Evolutionary conservation across 179 eudicot genomes (phyloP).

Genomic region (Actinidia arguta): DNA sequence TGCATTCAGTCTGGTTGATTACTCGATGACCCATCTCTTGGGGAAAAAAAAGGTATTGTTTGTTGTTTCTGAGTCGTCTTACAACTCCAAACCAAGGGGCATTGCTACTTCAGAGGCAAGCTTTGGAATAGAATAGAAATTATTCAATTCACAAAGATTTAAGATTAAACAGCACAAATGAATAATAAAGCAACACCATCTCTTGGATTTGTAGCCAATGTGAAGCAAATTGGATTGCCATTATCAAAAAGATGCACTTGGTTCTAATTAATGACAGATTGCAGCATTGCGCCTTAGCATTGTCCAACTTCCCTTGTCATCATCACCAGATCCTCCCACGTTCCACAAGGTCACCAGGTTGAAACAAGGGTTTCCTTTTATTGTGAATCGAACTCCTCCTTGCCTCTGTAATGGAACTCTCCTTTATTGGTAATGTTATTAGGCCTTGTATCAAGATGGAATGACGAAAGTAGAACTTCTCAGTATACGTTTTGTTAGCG

Average conservation of each 20-base stretch:
- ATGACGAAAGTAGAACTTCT: background rate
- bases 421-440: background rate
- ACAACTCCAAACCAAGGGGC: background rate
- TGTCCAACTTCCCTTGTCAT: conserved; percentile 39
- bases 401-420: conserved; percentile 65
- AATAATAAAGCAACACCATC: too few species aligned
- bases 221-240: background rate
- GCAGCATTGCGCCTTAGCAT: conserved; percentile 47
- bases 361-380: conserved; percentile 56
- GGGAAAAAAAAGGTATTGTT: background rate
- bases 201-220: too few species aligned
- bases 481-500: background rate
- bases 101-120: background rate
- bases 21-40: background rate
- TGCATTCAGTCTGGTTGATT: background rate
- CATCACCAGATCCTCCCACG: conserved; percentile 45
- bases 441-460: background rate
- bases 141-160: too few species aligned
- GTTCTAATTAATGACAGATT: background rate
- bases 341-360: conserved; percentile 56
- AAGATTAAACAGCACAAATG: too few species aligned
- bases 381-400: conserved; percentile 61
- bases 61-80: background rate
- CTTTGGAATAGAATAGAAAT: background rate
- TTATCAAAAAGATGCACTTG: background rate